phyloP scores from a whole-genome alignment of 1,139 yeast genomes.

The Suhomyces anneliseae region DNA sequence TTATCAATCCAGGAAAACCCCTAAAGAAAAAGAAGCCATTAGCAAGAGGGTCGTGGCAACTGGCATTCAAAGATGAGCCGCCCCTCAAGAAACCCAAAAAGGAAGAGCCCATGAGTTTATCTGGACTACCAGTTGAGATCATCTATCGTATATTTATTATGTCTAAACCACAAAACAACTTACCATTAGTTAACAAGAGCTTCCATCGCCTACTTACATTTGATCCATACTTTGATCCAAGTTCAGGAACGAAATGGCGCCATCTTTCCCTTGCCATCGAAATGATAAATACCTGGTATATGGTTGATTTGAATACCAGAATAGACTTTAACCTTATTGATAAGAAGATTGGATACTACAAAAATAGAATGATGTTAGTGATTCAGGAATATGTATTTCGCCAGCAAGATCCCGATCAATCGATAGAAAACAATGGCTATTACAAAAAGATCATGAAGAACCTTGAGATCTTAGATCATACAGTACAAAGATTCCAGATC shows the following conservation, averaged over 20 bases:
- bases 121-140: slow-evolving; percentile 35
- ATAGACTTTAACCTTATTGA: slow-evolving; percentile 11
- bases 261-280: slow-evolving; percentile 12
- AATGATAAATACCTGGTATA: slow-evolving; percentile 15
- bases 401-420: neutral
- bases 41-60: neutral
- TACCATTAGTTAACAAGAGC: slow-evolving; percentile 27
- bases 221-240: slow-evolving; percentile 6
- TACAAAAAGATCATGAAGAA: slow-evolving; percentile 4
- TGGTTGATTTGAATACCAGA: slow-evolving; percentile 11
- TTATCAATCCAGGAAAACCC: slow-evolving; percentile 29
- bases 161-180: slow-evolving; percentile 29
- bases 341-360: slow-evolving; percentile 13
- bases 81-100: neutral
- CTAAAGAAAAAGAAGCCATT: slow-evolving; percentile 4
- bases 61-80: no score
- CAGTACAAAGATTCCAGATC: slow-evolving; percentile 1
- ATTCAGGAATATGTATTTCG: neutral
- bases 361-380: neutral
- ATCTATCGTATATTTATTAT: slow-evolving; percentile 30
- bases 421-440: slow-evolving; percentile 1
- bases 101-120: slow-evolving; percentile 12
- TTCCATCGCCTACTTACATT: slow-evolving; percentile 24
- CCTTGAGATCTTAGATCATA: slow-evolving; percentile 2
- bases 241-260: slow-evolving; percentile 10